Base-by-base conservation (phyloP, 306 rosid species). In the Neltuma alba region DNA sequence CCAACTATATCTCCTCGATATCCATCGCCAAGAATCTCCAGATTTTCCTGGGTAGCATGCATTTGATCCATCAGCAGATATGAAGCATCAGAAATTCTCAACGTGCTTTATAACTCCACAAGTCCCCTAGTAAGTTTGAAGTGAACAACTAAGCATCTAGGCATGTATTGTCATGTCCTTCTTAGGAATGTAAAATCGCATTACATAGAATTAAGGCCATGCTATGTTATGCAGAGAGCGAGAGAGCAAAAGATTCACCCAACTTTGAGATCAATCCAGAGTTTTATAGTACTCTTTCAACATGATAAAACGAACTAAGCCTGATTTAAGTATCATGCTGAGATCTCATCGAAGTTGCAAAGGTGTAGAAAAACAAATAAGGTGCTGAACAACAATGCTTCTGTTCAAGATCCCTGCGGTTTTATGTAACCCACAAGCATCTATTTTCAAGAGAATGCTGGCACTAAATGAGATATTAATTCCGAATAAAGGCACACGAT, bases 1-100 rank as follows among this genome's bases (percentile, higher is more conserved):
- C 99, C 99, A 61, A 94, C 84, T 79, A 92, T 86, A 88, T 94
- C 99, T 65, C 87, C 97, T 57, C 83, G 83, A 76, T 92, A 94
- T 78, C 93, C 97, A 82, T 89, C 97, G 79, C 87, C 93, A 69
- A 85, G 73, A 77, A 91, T 90, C 81, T 89, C 97, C 86, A 89
- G 70, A 80, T 85, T 92, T 84, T 87, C 97, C 99, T 94, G 89
- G 76, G 83, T 69, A 83, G 44, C 75, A 83, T 27, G 81, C 45
- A 79, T 33, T 68, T 40, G 58, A 85, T 45, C 79, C 79, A 80
- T 83, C 47, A 79, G 72, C 67, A 66, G 50, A 62, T 62, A 20
- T 44, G 52, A 38, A 62, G 72, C 38, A 42, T 41, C 60, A 61
- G 73, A 63, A 76, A 41, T 10, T 38, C 15, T 80, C 12, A 41